phyloP scores from a whole-genome alignment of 108 stramenopile species.

The Schizochytrium sp. region DNA sequence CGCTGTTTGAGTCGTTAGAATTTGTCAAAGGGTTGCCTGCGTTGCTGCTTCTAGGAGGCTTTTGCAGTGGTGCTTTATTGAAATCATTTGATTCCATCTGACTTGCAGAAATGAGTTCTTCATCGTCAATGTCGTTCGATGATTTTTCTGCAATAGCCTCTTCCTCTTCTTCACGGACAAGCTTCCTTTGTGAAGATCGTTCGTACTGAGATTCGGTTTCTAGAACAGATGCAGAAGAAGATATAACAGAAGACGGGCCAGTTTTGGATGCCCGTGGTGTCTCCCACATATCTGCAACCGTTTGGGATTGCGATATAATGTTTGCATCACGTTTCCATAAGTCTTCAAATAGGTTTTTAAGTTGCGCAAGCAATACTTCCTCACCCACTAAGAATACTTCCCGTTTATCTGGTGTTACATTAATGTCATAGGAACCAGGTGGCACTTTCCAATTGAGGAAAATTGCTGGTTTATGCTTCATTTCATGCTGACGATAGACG shows the following conservation, averaged over 20 bases:
- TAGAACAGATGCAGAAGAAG: no score
- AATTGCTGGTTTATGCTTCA: constrained; percentile 88
- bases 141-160: neutral
- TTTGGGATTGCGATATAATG: constrained; percentile 68
- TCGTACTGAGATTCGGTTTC: no score
- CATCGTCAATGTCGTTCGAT: neutral
- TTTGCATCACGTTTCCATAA: constrained; percentile 68
- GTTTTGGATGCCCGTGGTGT: neutral
- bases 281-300: constrained; percentile 8
- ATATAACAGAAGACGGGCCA: neutral
- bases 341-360: constrained; percentile 65
- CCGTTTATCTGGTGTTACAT: constrained; percentile 95
- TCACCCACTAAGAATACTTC: constrained; percentile 88
- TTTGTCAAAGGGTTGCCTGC: neutral
- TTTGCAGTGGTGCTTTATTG: no score
- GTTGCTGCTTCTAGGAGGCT: no score
- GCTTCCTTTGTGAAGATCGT: no score
- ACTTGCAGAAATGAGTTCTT: neutral
- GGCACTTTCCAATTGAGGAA: constrained; percentile 85
- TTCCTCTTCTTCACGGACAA: constrained; percentile 2
- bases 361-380: constrained; percentile 68
- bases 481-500: constrained; percentile 86
- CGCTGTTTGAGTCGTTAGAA: neutral
- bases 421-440: constrained; percentile 88
- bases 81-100: neutral